phyloP scores from a whole-genome alignment of 495 filamentous ascomycete species.

The Lichina pygmaea region DNA sequence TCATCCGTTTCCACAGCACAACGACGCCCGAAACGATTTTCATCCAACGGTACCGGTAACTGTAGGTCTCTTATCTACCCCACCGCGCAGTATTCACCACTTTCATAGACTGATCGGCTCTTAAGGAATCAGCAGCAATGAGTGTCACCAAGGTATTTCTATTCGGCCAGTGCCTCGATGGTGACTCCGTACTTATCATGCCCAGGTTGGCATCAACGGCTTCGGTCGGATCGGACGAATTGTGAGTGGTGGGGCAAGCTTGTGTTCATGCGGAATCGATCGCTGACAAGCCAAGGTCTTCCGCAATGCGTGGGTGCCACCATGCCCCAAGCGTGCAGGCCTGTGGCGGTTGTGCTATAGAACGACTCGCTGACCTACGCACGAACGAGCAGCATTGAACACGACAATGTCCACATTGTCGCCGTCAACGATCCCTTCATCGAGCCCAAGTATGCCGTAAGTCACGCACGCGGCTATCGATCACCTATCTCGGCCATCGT shows the following conservation, averaged over 20 bases:
- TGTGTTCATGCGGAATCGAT: background rate
- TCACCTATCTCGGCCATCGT: background rate
- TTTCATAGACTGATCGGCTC: too few relatives aligned
- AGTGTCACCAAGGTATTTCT: too few relatives aligned
- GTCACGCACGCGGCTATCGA: background rate
- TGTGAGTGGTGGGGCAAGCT: slow-evolving; percentile 20
- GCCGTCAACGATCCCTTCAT: slow-evolving; percentile 99
- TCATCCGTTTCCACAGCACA: too few relatives aligned
- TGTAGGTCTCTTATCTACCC: too few relatives aligned
- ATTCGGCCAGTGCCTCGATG: too few relatives aligned
- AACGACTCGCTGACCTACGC: slow-evolving; percentile 9
- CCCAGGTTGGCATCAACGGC: slow-evolving; percentile 85
- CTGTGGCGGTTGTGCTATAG: slow-evolving; percentile 5
- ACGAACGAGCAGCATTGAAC: slow-evolving; percentile 39
- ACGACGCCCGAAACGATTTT: too few relatives aligned
- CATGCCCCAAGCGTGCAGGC: slow-evolving; percentile 1
- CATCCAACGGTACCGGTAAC: too few relatives aligned
- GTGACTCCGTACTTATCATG: too few relatives aligned
- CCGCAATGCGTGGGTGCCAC: slow-evolving; percentile 45
- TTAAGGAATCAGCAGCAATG: too few relatives aligned
- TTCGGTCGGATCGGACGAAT: slow-evolving; percentile 99
- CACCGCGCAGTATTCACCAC: too few relatives aligned
- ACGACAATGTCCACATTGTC: slow-evolving; percentile 62
- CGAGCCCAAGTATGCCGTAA: slow-evolving; percentile 86
- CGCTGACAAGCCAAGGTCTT: slow-evolving; percentile 21